Percentiles rank a stretch among this genome's conserved stretches.
Evolutionary conservation across 176 grass and related monocot genomes (phyloP).

Genomic region (Hordeum vulgare): MorexV3_pseudomolecules_assembly NC_058523.1:91549403-91549902

Average conservation of each 20-base stretch:
- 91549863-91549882: constrained; percentile 41
- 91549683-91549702: not conserved
- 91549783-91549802: constrained; percentile 13
- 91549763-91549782: not conserved
- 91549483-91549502: not conserved
- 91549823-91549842: constrained; percentile 53
- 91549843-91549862: constrained; percentile 26
- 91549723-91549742: not conserved
- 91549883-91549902: constrained; percentile 48
- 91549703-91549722: not conserved
- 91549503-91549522: not conserved
- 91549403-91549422: no score
- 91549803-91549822: constrained; percentile 63
- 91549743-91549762: not conserved
- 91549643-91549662: no score
- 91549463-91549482: not conserved
- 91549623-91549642: not conserved
- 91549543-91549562: not conserved
- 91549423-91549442: no score
- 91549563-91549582: not conserved
- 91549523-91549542: not conserved
- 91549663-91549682: no score
- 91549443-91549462: not conserved
- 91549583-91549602: not conserved
- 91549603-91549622: not conserved